Percentiles rank a stretch among this genome's conserved stretches.
phyloP scores from a whole-genome alignment of 2,329 filamentous ascomycete species.

The Botryotinia globosa region DNA sequence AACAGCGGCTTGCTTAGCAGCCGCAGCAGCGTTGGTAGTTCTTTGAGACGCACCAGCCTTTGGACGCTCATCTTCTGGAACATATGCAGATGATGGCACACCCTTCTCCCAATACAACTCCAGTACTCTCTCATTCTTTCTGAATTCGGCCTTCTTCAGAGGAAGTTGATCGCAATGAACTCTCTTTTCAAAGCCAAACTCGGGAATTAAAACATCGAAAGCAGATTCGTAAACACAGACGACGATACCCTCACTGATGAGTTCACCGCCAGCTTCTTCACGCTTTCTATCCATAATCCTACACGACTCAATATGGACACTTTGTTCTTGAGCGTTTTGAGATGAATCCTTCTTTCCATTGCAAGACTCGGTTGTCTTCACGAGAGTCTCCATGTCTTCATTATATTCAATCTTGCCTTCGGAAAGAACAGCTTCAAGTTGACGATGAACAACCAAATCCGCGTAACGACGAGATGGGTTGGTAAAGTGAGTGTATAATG shows the following conservation, averaged over 20 bases:
- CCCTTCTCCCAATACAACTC: constrained; percentile 99
- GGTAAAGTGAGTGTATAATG: constrained; percentile 95
- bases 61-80: constrained; percentile 94
- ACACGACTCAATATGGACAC: constrained; percentile 97
- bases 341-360: constrained; percentile 99
- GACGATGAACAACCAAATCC: constrained; percentile 91
- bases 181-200: constrained; percentile 98
- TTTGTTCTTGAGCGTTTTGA: constrained; percentile 96
- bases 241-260: constrained; percentile 94
- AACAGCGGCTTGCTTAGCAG: constrained; percentile 76
- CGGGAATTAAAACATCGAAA: constrained; percentile 95
- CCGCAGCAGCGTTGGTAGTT: constrained; percentile 70
- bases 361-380: constrained; percentile 91
- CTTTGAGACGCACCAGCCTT: constrained; percentile 75
- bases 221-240: constrained; percentile 97
- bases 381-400: constrained; percentile 83
- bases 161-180: constrained; percentile 98
- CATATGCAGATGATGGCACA: constrained; percentile 89
- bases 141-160: constrained; percentile 97
- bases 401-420: constrained; percentile 78
- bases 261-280: constrained; percentile 80
- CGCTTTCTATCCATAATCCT: constrained; percentile 91
- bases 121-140: constrained; percentile 90
- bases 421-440: constrained; percentile 83
- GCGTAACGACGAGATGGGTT: constrained; percentile 92